These are phyloP conservation scores for Pseudoneurospora amorphoporcata DNA, from an alignment of 495 filamentous ascomycete species.

Conservation along the genomic window DNA sequence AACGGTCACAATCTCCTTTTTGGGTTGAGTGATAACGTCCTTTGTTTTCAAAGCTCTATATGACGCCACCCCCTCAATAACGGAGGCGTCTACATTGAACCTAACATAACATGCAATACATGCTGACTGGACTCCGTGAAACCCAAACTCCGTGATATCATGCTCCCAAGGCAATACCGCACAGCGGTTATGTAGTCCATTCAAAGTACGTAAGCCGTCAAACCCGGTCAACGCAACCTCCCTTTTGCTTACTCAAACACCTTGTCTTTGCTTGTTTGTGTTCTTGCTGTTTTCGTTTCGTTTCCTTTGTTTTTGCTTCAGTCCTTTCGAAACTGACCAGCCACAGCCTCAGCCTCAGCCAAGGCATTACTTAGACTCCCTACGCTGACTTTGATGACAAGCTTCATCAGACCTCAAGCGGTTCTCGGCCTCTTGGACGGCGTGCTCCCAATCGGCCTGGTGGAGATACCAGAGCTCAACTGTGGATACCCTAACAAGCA, in stretches of 20 bases:
- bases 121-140: not conserved
- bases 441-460: constrained; percentile 20
- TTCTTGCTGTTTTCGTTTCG: not conserved
- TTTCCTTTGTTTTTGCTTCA: not conserved
- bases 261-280: not conserved
- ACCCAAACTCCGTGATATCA: not conserved
- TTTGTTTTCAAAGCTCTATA: not conserved
- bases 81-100: not conserved
- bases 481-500: constrained; percentile 10
- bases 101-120: not conserved
- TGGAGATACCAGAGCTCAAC: constrained; percentile 21
- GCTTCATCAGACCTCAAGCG: constrained; percentile 18
- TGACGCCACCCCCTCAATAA: not conserved
- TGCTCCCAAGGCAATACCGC: not conserved
- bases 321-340: not conserved
- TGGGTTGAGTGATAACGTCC: not conserved
- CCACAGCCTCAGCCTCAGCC: not conserved
- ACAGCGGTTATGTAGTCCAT: not conserved
- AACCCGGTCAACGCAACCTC: not conserved
- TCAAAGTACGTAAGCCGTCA: not conserved
- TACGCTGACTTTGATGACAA: constrained; percentile 1
- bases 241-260: not conserved
- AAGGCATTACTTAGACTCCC: not conserved
- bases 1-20: not conserved
- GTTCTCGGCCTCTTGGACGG: constrained; percentile 19